Conservation (phyloP, 345 rosid genomes). For the Sisymbrium irio region DNA sequence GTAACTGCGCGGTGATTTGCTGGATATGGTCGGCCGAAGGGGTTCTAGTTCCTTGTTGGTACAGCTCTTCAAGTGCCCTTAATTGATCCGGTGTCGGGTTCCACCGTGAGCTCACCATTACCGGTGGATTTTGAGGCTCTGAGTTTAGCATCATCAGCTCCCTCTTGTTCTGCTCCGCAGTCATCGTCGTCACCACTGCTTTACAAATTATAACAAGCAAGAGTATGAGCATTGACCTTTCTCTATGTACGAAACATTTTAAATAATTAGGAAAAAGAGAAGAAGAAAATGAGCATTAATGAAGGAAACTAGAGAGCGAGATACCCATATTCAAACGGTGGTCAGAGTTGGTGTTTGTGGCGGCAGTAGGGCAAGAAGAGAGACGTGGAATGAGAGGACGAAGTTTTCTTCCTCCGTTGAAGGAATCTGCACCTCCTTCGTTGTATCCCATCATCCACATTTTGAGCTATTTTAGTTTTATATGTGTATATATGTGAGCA, state of each 20-base stretch:
- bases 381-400: constrained; percentile 85
- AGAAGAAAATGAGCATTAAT: background rate
- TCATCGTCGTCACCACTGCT: constrained; percentile 30
- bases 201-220: background rate
- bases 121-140: constrained; percentile 40
- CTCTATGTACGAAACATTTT: background rate
- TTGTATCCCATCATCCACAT: constrained; percentile 97
- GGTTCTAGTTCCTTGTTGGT: constrained; percentile 77
- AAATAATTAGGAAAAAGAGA: background rate
- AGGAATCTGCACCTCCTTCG: constrained; percentile 62
- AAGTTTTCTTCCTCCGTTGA: constrained; percentile 66
- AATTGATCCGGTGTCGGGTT: constrained; percentile 95
- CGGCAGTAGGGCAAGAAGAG: constrained; percentile 38
- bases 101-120: constrained; percentile 84
- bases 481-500: background rate
- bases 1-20: constrained; percentile 78
- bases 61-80: constrained; percentile 78
- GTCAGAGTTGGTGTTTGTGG: constrained; percentile 55
- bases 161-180: constrained; percentile 65
- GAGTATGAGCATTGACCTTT: background rate
- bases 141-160: constrained; percentile 50
- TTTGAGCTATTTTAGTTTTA: background rate
- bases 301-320: constrained; percentile 9
- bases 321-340: constrained; percentile 49
- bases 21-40: constrained; percentile 94